Evolutionary conservation across 148 eudicot genomes (phyloP).

Genomic region (Rhododendron molle): DNA sequence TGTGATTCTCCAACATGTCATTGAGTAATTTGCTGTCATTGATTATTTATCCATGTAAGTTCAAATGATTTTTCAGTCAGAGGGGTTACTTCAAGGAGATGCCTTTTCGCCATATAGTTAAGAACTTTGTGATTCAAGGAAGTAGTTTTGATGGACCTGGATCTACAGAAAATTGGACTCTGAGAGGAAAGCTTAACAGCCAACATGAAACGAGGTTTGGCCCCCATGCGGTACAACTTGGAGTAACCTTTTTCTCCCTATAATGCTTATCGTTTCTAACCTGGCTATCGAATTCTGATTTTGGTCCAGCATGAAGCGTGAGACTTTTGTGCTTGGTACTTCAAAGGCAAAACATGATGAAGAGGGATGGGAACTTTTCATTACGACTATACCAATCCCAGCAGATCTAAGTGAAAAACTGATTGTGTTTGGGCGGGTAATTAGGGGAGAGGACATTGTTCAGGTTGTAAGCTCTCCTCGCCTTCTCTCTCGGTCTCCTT

Average conservation of each 20-base stretch:
- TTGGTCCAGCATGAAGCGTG: constrained; percentile 73
- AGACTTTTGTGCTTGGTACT: constrained; percentile 95
- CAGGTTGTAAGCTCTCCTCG: constrained; percentile 46
- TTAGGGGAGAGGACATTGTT: constrained; percentile 90
- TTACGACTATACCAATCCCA: constrained; percentile 90
- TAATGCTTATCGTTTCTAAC: neutral
- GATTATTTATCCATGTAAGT: neutral
- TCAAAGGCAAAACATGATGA: constrained; percentile 59
- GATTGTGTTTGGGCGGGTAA: constrained; percentile 79
- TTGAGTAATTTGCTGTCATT: neutral
- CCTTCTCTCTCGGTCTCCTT: neutral
- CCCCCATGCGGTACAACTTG: neutral
- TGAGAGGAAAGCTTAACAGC: constrained; percentile 68
- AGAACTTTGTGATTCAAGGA: constrained; percentile 88
- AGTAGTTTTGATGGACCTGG: constrained; percentile 62
- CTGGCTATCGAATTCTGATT: neutral
- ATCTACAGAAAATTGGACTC: constrained; percentile 76
- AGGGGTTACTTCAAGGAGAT: constrained; percentile 87
- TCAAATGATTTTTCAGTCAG: constrained; percentile 49
- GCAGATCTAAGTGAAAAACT: constrained; percentile 87
- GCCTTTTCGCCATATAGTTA: constrained; percentile 83
- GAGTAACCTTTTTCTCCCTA: neutral
- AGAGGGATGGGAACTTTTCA: constrained; percentile 69
- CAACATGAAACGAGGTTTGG: constrained; percentile 77
- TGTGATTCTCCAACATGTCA: neutral